These are phyloP conservation scores for Amanita exitialis DNA, from an alignment of 768 basidiomycete genomes.

Conservation along the genomic window DNA sequence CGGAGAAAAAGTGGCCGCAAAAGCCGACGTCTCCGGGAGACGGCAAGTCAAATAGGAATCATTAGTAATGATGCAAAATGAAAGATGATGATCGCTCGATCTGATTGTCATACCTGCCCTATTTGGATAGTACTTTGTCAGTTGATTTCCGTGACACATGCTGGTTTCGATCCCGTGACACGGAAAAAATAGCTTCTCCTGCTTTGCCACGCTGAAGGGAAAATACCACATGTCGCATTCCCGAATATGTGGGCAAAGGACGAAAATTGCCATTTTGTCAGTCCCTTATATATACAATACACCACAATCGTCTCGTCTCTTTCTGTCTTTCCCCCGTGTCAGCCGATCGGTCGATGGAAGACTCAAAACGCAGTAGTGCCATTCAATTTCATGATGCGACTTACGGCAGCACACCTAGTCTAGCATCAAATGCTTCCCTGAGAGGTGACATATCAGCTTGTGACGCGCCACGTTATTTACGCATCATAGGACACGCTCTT, in stretches of 20 bases:
- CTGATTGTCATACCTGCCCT: too few species aligned
- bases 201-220: neutral
- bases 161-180: too few species aligned
- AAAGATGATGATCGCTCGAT: neutral
- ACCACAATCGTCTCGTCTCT: neutral
- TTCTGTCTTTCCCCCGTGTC: neutral
- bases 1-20: too few species aligned
- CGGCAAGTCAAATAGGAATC: neutral
- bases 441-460: constrained; percentile 9
- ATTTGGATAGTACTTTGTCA: too few species aligned
- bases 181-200: too few species aligned
- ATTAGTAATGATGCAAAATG: too few species aligned
- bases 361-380: constrained; percentile 11
- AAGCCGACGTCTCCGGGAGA: too few species aligned
- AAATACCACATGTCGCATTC: neutral
- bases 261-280: neutral
- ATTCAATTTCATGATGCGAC: constrained; percentile 9
- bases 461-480: neutral
- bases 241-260: neutral
- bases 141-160: too few species aligned
- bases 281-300: neutral
- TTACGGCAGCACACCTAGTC: constrained; percentile 10
- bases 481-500: constrained; percentile 22
- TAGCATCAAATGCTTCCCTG: constrained; percentile 13
- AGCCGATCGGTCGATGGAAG: constrained; percentile 11